Evolutionary conservation across 2,329 filamentous ascomycete genomes (phyloP), one percentile per base, ranked within the genome.

Genomic region (Phyllosticta citrichinensis): DNA sequence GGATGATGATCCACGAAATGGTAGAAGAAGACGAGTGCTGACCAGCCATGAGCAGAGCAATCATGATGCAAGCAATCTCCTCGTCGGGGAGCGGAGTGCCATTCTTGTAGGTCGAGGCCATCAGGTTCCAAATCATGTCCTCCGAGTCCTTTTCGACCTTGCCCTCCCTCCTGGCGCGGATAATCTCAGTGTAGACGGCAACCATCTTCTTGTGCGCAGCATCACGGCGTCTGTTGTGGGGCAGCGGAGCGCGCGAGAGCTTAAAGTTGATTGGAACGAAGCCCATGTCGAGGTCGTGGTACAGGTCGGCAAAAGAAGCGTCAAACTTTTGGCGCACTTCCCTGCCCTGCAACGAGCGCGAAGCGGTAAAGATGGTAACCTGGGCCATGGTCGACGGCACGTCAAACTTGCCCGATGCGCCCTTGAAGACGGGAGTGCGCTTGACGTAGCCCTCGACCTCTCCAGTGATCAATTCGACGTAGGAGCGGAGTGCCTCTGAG

Each of bases 11-110:
- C 89, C 91, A 96, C 50, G 89, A 84, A 68, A 85, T 87, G 50
- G 89, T 92, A 20, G 89, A 91, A 3, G 90, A 90, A 2, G 89
- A 93, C 2, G 88, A 93, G 78, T 96, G 91, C 73, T 96, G 91
- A 61, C 91, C 91, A 62, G 89, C 91, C 90, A 96, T 95, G 64
- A 96, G 84, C 22, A 96, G 82, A 5, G 90, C 90, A 74, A 96
- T 96, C 89, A 96, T 93, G 83, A 96, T 93, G 76, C 94, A 88
- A 22, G 91, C 90, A 62, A 95, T 83, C 74, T 96, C 90, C 68
- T 87, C 81, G 70, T 96, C 91, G 17, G 91, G 87, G n/a, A 95
- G 81, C 5, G 80, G 80, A 50, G 79, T 85, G 66, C 90, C 91
- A 67, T 93, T 84, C 79, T 95, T 96, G 82, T 96, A 96, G 24